Evolutionary conservation across 345 rosid genomes (phyloP).

Genomic region (Aethionema arabicum): DNA sequence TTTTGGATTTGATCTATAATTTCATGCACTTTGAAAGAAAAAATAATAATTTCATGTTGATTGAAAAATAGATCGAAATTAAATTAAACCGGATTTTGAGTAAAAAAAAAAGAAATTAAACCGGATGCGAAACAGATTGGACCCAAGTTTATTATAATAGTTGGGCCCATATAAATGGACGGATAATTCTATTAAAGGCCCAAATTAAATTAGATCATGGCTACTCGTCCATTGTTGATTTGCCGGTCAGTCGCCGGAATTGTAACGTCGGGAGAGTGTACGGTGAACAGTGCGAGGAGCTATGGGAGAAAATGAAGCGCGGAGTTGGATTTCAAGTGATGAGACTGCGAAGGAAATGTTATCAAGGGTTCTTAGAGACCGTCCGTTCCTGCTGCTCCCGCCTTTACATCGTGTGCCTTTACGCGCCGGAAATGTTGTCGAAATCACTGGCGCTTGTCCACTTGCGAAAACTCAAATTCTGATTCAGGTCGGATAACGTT

Average conservation of each 20-base stretch:
- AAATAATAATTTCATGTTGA: too few species aligned
- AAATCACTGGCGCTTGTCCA: constrained; percentile 67
- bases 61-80: too few species aligned
- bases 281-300: background rate
- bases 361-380: constrained; percentile 46
- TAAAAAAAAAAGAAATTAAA: too few species aligned
- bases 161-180: background rate
- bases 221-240: background rate
- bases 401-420: constrained; percentile 66
- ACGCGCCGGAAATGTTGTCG: constrained; percentile 67
- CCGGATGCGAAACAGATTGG: too few species aligned
- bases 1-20: too few species aligned
- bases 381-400: constrained; percentile 48
- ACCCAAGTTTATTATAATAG: too few species aligned
- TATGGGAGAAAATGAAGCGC: constrained; percentile 30
- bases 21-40: too few species aligned
- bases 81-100: too few species aligned
- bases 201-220: background rate
- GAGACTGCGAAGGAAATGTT: constrained; percentile 67
- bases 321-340: constrained; percentile 53
- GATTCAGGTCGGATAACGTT: constrained; percentile 40
- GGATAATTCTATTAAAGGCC: background rate
- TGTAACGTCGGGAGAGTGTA: constrained; percentile 14
- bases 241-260: constrained; percentile 1
- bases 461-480: constrained; percentile 74